Evolutionary conservation across 192 early-diverging fungal genomes (phyloP).

Genomic region (Entomortierella beljakovae): DNA sequence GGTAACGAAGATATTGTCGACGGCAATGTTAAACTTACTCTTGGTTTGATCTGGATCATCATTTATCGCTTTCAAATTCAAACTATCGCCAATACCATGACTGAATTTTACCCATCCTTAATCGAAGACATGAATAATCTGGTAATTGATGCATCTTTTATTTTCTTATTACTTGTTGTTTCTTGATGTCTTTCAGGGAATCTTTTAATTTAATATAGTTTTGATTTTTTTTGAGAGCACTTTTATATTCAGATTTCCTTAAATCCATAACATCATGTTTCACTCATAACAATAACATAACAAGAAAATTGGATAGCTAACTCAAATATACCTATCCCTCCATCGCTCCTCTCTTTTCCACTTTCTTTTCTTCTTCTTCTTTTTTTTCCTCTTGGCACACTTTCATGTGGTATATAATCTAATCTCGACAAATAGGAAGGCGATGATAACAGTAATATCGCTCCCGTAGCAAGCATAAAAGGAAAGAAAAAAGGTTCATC

Average conservation of each 20-base stretch:
- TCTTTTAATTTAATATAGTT: constrained; percentile 53
- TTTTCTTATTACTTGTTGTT: not conserved
- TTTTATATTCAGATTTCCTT: too few species aligned
- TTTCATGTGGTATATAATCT: not conserved
- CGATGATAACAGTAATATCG: constrained; percentile 11
- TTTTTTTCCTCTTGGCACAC: not conserved
- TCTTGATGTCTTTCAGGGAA: not conserved
- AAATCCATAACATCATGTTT: too few species aligned
- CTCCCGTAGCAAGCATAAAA: not conserved
- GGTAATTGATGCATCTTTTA: constrained; percentile 32
- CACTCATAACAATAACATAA: too few species aligned
- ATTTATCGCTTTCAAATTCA: constrained; percentile 69
- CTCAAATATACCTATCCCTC: too few species aligned
- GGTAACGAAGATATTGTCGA: constrained; percentile 87
- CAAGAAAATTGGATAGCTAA: too few species aligned
- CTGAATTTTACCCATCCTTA: constrained; percentile 45
- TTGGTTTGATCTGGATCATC: constrained; percentile 66
- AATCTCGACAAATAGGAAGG: constrained; percentile 16
- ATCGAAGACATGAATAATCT: constrained; percentile 34
- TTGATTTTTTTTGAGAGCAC: constrained; percentile 8
- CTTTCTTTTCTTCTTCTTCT: too few species aligned
- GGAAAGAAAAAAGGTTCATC: constrained; percentile 42
- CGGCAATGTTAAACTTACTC: constrained; percentile 74
- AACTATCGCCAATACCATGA: constrained; percentile 53
- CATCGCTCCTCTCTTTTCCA: too few species aligned